Conservation (phyloP, 1,284 basidiomycete species). For the Leucoagaricus sp. region DNA sequence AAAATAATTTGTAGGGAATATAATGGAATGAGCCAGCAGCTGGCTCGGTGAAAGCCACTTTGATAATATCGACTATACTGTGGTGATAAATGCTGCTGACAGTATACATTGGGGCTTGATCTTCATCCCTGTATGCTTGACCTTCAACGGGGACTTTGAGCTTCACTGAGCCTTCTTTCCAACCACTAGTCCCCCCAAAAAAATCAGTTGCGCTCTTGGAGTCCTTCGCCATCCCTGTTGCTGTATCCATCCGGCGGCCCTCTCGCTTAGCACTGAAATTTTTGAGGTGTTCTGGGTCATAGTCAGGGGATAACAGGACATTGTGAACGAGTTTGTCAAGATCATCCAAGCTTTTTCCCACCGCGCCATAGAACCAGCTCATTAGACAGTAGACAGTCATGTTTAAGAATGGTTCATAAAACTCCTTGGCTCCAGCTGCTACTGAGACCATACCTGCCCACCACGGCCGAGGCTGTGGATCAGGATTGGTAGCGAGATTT, state of each 20-base stretch:
- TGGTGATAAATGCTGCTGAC: slow-evolving; percentile 24
- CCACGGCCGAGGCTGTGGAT: not conserved
- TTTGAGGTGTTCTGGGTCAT: slow-evolving; percentile 20
- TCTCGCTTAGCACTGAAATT: slow-evolving; percentile 18
- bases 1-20: slow-evolving; percentile 27
- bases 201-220: not conserved
- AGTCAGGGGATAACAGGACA: slow-evolving; percentile 26
- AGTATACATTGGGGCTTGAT: slow-evolving; percentile 18
- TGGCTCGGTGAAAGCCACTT: slow-evolving; percentile 22
- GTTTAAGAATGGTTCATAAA: not conserved
- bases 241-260: not conserved
- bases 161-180: slow-evolving; percentile 20
- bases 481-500: not conserved
- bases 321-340: slow-evolving; percentile 26
- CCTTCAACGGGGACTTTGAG: slow-evolving; percentile 23
- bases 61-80: slow-evolving; percentile 27
- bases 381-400: not conserved
- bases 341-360: not conserved
- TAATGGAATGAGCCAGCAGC: slow-evolving; percentile 25
- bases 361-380: not conserved
- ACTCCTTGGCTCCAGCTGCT: not conserved
- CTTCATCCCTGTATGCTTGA: slow-evolving; percentile 15
- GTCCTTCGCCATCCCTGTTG: not conserved
- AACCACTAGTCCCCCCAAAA: slow-evolving; percentile 18
- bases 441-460: not conserved